Base-by-base conservation (phyloP, 768 basidiomycete genomes). In the Kwoniella europaea region DNA sequence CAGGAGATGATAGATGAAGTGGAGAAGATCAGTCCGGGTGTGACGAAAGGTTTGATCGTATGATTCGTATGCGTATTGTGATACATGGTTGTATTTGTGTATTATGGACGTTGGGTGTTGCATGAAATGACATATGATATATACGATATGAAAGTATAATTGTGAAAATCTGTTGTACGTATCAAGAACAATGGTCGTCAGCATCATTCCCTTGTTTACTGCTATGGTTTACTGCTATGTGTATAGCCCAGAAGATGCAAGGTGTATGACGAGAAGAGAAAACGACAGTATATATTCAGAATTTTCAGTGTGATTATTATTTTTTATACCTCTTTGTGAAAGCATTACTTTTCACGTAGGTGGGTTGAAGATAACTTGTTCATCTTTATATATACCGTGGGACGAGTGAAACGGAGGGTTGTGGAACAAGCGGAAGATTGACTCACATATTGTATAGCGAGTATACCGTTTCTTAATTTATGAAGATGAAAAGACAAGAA, bases 221-320 rank as follows among this genome's bases (percentile, higher is more conserved):
- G 27, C 2, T 27, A 27, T 27, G 20, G n/a, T n/a, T 29, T 27
- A n/a, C 27, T 27, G 27, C 2, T 27, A 27, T 27, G 20, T 58
- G 16, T 58, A 35, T 35, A 9, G 7, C 35, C 35, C 56, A 27
- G n/a, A 58, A 13, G 29, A 52, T 52, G 56, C 56, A 22, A 20
- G 22, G 22, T 22, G 9, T 15, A 58, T 22, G 56, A 58, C 12
- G 29, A 29, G 56, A 10, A 58, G 56, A 22, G 18, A 22, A 12
- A 58, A 22, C 56, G 42, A 35, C 35, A 35, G 22, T 54, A 27
- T 41, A 54, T 65, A 43, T 43, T 68, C 67, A 68, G 67, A 68
- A 68, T 68, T 68, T 68, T 68, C 67, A 68, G 67, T 68, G 67
- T 68, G 67, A 35, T 35, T 68, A 63, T 53, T 63, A 62, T 54